Conservation (phyloP, 2,329 filamentous ascomycete species). For the Chrysoporthe deuterocubensis region DNA sequence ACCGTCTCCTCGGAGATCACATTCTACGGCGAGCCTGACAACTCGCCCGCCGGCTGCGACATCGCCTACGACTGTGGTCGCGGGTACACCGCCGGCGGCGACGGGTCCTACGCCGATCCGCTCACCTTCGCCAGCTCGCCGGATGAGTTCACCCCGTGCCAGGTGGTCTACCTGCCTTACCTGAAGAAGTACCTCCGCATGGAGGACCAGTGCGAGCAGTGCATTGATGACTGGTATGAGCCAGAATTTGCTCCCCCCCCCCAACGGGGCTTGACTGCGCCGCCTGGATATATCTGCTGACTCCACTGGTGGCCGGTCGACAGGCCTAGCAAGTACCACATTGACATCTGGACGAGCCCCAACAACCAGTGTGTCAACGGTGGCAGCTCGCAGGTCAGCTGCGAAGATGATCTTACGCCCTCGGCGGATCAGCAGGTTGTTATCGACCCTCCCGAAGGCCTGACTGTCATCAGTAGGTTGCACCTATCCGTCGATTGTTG, state of each 20-base stretch:
- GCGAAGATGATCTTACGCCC: slow-evolving; percentile 42
- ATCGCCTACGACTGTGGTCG: slow-evolving; percentile 44
- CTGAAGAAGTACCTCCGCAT: slow-evolving; percentile 47
- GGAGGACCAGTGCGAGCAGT: slow-evolving; percentile 34
- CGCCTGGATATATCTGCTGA: no score
- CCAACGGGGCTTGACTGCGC: no score
- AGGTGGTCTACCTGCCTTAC: slow-evolving; percentile 50
- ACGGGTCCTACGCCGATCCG: slow-evolving; percentile 46
- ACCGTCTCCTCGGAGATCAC: slow-evolving; percentile 38
- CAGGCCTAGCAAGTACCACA: slow-evolving; percentile 32
- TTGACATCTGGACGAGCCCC: slow-evolving; percentile 46
- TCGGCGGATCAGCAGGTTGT: slow-evolving; percentile 36
- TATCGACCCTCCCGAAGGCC: slow-evolving; percentile 35
- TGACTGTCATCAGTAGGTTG: slow-evolving; percentile 33
- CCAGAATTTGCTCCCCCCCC: no score
- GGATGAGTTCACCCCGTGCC: slow-evolving; percentile 46
- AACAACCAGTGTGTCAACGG: slow-evolving; percentile 33
- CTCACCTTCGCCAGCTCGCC: slow-evolving; percentile 48
- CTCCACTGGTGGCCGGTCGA: background rate
- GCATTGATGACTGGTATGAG: slow-evolving; percentile 11
- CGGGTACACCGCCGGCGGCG: slow-evolving; percentile 43
- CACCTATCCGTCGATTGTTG: no score
- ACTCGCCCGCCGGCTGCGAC: slow-evolving; percentile 40
- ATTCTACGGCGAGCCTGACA: slow-evolving; percentile 47
- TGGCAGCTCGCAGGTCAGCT: slow-evolving; percentile 40